Evolutionary conservation across 805 yeast species (phyloP).

Genomic region (Danielozyma ontarioensis): DNA sequence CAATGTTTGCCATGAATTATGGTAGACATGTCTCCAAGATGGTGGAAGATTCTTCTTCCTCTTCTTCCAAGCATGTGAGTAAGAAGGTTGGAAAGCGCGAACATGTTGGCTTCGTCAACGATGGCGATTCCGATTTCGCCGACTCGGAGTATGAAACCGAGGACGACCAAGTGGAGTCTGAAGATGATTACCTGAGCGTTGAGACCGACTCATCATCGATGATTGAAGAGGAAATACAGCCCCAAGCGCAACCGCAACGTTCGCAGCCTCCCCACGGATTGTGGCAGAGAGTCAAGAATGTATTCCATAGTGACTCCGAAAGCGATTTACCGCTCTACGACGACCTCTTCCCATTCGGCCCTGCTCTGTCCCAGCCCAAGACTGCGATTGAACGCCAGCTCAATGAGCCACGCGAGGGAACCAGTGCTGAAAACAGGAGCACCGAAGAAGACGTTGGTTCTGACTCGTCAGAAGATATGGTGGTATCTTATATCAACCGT

Average conservation of each 20-base stretch:
- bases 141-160: slow-evolving; percentile 32
- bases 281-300: slow-evolving; percentile 42
- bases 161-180: slow-evolving; percentile 10
- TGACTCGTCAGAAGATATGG: slow-evolving; percentile 42
- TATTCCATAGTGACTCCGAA: slow-evolving; percentile 29
- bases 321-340: slow-evolving; percentile 62
- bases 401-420: slow-evolving; percentile 13
- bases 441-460: slow-evolving; percentile 27
- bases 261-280: slow-evolving; percentile 14
- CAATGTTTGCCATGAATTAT: slow-evolving; percentile 32
- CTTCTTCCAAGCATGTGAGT: neutral
- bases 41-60: slow-evolving; percentile 20
- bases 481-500: slow-evolving; percentile 36
- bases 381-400: slow-evolving; percentile 26
- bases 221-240: neutral
- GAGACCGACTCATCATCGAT: neutral
- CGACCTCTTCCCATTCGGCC: slow-evolving; percentile 62
- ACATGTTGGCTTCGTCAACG: slow-evolving; percentile 9
- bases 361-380: slow-evolving; percentile 26
- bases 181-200: neutral
- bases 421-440: slow-evolving; percentile 12
- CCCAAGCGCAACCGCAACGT: slow-evolving; percentile 3
- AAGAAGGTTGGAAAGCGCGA: neutral
- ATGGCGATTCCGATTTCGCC: slow-evolving; percentile 24
- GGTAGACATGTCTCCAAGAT: slow-evolving; percentile 38